Evolutionary conservation across 2,329 filamentous ascomycete species (phyloP).

Genomic region (Sclerotinia borealis): DNA sequence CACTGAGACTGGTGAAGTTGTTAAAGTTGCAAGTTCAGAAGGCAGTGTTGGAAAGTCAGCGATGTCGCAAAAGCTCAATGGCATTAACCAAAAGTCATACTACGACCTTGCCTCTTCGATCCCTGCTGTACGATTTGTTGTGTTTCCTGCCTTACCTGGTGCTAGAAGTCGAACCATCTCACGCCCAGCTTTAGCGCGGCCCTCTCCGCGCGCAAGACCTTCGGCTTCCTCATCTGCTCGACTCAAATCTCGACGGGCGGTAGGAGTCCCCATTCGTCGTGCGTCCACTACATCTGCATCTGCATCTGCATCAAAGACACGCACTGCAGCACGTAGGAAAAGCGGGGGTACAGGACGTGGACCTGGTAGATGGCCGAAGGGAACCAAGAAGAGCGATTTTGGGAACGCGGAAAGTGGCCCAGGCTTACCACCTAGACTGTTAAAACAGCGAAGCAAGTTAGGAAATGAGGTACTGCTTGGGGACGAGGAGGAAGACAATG

Average conservation of each 20-base stretch:
- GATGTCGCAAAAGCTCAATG: constrained; percentile 22
- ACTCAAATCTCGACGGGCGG: constrained; percentile 17
- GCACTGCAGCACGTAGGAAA: constrained; percentile 43
- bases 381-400: constrained; percentile 62
- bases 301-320: constrained; percentile 20
- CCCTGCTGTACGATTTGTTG: constrained; percentile 66
- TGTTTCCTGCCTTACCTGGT: constrained; percentile 64
- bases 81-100: constrained; percentile 24
- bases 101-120: constrained; percentile 40
- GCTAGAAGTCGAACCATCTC: constrained; percentile 35
- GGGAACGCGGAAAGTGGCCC: constrained; percentile 61
- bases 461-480: constrained; percentile 31
- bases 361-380: constrained; percentile 61
- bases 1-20: constrained; percentile 21
- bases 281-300: constrained; percentile 18
- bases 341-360: constrained; percentile 58
- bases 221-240: constrained; percentile 14
- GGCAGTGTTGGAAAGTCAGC: constrained; percentile 17
- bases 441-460: constrained; percentile 29
- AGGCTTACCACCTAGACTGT: constrained; percentile 49
- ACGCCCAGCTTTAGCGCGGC: constrained; percentile 26
- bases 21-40: constrained; percentile 18
- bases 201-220: constrained; percentile 9
- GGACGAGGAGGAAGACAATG: constrained; percentile 25
- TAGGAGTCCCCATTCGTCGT: constrained; percentile 5